phyloP scores from a whole-genome alignment of 2,329 filamentous ascomycete species.

The Polytolypa hystricis region DNA sequence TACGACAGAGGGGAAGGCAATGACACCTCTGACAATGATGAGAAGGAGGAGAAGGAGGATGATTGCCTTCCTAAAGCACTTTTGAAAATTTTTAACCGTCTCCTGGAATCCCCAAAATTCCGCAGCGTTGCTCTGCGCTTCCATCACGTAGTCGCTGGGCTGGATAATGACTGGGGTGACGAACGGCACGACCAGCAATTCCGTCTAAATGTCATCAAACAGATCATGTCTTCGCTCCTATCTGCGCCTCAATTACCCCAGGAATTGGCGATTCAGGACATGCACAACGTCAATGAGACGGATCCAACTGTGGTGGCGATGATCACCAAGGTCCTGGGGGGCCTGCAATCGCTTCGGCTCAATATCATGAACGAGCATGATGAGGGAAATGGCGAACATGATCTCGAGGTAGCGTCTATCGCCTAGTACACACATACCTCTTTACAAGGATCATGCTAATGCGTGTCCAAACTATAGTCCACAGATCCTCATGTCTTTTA shows the following conservation, averaged over 20 bases:
- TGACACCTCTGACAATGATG: not conserved
- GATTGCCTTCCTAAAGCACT: not conserved
- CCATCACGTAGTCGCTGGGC: not conserved
- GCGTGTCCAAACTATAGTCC: not conserved
- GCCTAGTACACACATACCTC: not conserved
- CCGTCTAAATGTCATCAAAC: not conserved
- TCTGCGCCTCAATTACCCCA: not conserved
- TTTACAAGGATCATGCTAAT: not conserved
- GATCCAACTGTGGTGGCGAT: not conserved
- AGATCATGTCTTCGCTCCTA: not conserved
- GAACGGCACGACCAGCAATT: not conserved
- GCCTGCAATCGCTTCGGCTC: constrained; percentile 1
- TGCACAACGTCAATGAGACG: constrained; percentile 1
- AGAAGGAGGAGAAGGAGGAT: not conserved
- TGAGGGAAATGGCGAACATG: not conserved
- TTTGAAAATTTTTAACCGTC: not conserved
- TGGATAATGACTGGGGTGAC: not conserved
- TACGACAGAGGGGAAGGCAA: too few species aligned
- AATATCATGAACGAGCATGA: not conserved
- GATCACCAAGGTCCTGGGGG: not conserved
- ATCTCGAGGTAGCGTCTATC: not conserved
- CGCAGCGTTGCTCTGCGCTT: not conserved
- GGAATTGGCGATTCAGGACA: constrained; percentile 1
- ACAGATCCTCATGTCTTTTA: not conserved
- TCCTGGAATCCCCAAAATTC: constrained; percentile 1